Evolutionary conservation across 306 rosid species (phyloP), one percentile per base, ranked within the genome.

Genomic region (Fragaria ananassa): DNA sequence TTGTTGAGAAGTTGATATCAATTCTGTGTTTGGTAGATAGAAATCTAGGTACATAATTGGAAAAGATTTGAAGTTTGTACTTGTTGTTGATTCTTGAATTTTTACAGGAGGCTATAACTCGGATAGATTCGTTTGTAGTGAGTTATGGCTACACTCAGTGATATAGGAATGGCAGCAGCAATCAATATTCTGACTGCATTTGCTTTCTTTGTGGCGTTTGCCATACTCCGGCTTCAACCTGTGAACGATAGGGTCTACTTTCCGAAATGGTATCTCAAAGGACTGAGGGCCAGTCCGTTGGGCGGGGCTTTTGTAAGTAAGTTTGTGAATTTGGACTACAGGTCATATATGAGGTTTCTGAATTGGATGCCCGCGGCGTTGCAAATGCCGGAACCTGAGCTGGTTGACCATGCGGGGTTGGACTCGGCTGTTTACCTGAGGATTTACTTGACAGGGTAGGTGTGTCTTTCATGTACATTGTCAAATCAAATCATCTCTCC

Each of bases 201-300:
- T 70, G 83, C 82, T 2, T 95, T 95, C 87, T 92, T 95, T 19
- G 14, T 92, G 39, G 90, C 89, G 73, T 95, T 95, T 76, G 96
- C 98, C 65, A 35, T 92, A 34, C 93, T 92, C 77, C 91, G 98
- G 70, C 90, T 95, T 74, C 97, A 95, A 76, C 98, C 98, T 19
- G 72, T 95, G 83, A 95, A 95, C 8, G 98, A 95, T 72, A 87
- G 98, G 83, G 97, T 95, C 73, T 95, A 95, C 84, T 95, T 95
- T 84, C 98, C 98, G 49, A 95, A 95, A 87, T 95, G 98, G 98
- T 95, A 95, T 76, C 74, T 95, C 72, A 92, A 88, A 86, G 97
- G 97, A 67, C 85, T 92, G 74, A 89, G 98, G 85, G 72, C 80
- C 80, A 92, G 92, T 79, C 98, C 98, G 6, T 27, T 90, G 88